Evolutionary conservation across 1,284 basidiomycete genomes (phyloP).

Genomic region (Ustilago tritici): DNA sequence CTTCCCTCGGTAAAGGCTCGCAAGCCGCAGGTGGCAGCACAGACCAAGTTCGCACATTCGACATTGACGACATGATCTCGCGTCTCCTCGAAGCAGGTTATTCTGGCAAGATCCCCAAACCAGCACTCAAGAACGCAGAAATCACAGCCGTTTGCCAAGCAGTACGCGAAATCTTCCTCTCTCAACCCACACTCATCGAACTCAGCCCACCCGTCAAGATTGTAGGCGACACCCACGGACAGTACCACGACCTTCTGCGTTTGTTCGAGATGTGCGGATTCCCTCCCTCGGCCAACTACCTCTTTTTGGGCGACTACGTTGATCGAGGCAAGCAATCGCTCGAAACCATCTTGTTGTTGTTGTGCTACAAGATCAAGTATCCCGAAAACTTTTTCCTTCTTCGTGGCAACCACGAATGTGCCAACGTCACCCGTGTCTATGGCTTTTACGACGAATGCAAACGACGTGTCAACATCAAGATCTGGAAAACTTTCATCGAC

Average conservation of each 20-base stretch:
- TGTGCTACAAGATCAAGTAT: conserved; percentile 97
- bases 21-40: conserved; percentile 38
- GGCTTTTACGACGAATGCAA: conserved; percentile 99
- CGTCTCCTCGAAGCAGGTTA: conserved; percentile 96
- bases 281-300: conserved; percentile 95
- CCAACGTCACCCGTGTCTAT: conserved; percentile 99
- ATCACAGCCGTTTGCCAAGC: conserved; percentile 94
- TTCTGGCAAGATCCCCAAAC: conserved; percentile 96
- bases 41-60: conserved; percentile 74
- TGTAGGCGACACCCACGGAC: conserved; percentile 98
- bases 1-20: conserved; percentile 39
- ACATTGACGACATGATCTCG: conserved; percentile 99
- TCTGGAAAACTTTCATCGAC: conserved; percentile 99
- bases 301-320: conserved; percentile 98
- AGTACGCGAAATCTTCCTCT: conserved; percentile 96
- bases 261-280: conserved; percentile 99
- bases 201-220: conserved; percentile 99
- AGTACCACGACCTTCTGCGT: conserved; percentile 97
- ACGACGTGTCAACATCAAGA: conserved; percentile 98
- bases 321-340: conserved; percentile 98
- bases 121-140: conserved; percentile 95
- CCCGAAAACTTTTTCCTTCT: conserved; percentile 99
- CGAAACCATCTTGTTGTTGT: conserved; percentile 93
- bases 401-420: conserved; percentile 98
- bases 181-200: conserved; percentile 96